Base-by-base conservation (phyloP, 352 stramenopile species). In the Globisporangium perplexum region DNA sequence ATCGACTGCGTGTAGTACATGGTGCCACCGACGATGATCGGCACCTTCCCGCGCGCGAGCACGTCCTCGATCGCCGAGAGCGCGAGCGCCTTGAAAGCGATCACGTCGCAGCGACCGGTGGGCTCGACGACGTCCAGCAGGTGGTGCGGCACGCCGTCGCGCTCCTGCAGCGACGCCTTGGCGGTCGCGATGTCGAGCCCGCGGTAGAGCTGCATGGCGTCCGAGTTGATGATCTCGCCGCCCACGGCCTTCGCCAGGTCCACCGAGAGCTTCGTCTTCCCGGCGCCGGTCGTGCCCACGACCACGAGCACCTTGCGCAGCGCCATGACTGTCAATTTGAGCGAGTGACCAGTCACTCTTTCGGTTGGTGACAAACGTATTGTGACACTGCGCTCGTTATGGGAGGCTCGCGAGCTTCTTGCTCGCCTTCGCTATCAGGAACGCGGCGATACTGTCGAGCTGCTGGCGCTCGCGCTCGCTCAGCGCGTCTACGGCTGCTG, bases 1-100 rank as follows among this genome's bases (percentile, higher is more conserved):
- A 97, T 71, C 22, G 82, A 85, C 59, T 97, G 89, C 49, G 88
- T 93, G 68, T 97, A 97, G 67, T 97, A 97, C 74, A 96, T 92
- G 33, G 89, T 97, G 45, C 89, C 89, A 26, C 89, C 89, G 11
- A 96, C 88, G n/a, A 97, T 69, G 44, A 97, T 92, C 3, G 89
- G 89, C 35, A 96, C 69, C 53, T 95, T 96, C 42, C 86, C 88
- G n/a, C 84, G 69, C 41, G 68, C 69, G 47, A 90, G 57, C 14
- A 97, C 87, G 41, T 96, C 84, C 20, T 96, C 74, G 49, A 97
- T 96, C 51, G 72, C 67, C 14, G 61, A 43, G 54, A 93, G 56
- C 30, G 89, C 88, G 35, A 76, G 52, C 7, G 76, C 61, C 63
- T 94, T 90, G 64, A 89, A 97, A n/a, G 87, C 68, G 30, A 88